These are phyloP conservation scores for Amanita rimosa DNA, from an alignment of 768 basidiomycete species.

Conservation along the genomic window DNA sequence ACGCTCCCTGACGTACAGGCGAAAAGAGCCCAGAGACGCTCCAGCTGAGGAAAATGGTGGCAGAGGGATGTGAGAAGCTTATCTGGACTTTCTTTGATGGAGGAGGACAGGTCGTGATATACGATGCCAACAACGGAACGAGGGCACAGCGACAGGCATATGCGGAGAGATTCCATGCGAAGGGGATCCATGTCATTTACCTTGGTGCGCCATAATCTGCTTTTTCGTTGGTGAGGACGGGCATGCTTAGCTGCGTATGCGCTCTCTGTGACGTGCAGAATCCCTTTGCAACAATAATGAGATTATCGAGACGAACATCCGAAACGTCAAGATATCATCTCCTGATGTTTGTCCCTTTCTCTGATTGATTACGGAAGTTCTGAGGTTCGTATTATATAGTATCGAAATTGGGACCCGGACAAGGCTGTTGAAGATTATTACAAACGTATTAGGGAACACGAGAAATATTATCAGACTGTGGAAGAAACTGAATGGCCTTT, in stretches of 20 bases:
- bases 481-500: constrained; percentile 88
- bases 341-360: constrained; percentile 63
- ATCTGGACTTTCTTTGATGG: constrained; percentile 81
- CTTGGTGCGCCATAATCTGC: constrained; percentile 46
- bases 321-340: constrained; percentile 95
- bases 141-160: constrained; percentile 53
- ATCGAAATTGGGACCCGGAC: constrained; percentile 88
- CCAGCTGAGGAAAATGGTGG: constrained; percentile 60
- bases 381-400: constrained; percentile 33
- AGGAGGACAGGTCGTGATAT: constrained; percentile 94
- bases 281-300: constrained; percentile 85
- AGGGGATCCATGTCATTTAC: constrained; percentile 86
- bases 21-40: constrained; percentile 76
- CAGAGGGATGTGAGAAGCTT: constrained; percentile 76
- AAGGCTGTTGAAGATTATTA: constrained; percentile 90
- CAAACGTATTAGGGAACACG: constrained; percentile 77
- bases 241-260: no score
- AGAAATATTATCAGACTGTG: constrained; percentile 81
- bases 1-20: constrained; percentile 25
- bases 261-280: constrained; percentile 43
- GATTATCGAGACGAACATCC: constrained; percentile 88
- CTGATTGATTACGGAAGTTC: no score
- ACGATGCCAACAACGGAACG: constrained; percentile 94
- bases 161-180: constrained; percentile 77
- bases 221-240: no score